A percentile compares a stretch with the other conserved stretches of the same genome.
Conservation (phyloP, 768 basidiomycete species). For the Tremella yokohamensis region DNA sequence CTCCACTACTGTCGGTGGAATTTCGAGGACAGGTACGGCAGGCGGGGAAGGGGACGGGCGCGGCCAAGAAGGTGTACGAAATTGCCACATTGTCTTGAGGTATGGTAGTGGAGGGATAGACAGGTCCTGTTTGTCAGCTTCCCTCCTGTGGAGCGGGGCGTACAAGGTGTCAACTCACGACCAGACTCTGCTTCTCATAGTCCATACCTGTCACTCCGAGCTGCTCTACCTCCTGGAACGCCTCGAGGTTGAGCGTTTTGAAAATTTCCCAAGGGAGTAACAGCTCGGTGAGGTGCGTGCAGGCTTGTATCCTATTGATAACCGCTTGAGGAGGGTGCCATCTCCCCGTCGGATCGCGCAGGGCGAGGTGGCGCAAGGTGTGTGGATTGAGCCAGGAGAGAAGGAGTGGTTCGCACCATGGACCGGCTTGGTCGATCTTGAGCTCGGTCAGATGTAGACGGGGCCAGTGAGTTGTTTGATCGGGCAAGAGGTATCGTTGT, state of each 20-base stretch:
- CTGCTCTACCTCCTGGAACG: neutral
- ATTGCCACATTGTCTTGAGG: neutral
- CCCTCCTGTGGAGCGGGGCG: neutral
- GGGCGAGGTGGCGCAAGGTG: neutral
- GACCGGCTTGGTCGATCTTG: neutral
- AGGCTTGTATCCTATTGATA: neutral
- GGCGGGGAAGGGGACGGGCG: neutral
- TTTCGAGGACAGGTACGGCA: neutral
- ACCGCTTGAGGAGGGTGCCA: neutral
- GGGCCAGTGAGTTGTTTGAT: neutral
- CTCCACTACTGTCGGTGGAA: neutral
- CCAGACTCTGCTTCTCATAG: neutral
- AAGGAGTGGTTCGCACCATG: constrained; percentile 2
- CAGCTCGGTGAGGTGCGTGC: neutral
- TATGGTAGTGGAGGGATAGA: neutral
- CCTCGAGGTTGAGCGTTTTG: neutral
- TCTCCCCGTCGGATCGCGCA: neutral
- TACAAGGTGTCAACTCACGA: neutral
- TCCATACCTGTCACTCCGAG: neutral
- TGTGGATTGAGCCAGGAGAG: neutral
- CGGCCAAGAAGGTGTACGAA: neutral
- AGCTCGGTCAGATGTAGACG: neutral
- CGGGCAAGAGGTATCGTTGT: neutral
- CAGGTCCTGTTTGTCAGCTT: constrained; percentile 1
- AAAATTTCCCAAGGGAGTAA: neutral